Conservation (phyloP, 352 stramenopile genomes). For the Phytophthora lateralis region DNA sequence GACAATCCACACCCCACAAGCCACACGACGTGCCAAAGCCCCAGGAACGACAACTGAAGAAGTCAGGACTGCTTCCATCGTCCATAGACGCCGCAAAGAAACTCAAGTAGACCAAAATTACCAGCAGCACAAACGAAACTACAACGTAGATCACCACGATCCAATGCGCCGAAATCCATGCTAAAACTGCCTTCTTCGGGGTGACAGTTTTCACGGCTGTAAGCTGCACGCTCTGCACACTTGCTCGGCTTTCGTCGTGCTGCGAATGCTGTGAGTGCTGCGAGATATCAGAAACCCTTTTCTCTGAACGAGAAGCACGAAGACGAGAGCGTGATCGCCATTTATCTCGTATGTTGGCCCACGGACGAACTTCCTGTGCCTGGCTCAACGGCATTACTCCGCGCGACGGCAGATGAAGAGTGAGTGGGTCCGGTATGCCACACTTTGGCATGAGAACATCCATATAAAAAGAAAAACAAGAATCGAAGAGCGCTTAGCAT, state of each 20-base stretch:
- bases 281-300: conserved; percentile 14
- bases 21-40: conserved; percentile 67
- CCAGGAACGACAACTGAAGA: conserved; percentile 73
- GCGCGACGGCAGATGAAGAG: conserved; percentile 6
- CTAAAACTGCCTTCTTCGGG: conserved; percentile 11
- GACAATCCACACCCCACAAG: conserved; percentile 63
- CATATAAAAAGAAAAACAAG: conserved; percentile 26
- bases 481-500: conserved; percentile 1
- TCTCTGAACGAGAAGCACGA: conserved; percentile 15
- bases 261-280: conserved; percentile 7
- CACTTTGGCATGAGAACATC: no score
- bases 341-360: conserved; percentile 2
- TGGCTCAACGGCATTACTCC: conserved; percentile 4
- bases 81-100: conserved; percentile 77
- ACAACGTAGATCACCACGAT: conserved; percentile 52
- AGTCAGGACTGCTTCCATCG: conserved; percentile 49
- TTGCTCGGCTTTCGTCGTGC: conserved; percentile 8
- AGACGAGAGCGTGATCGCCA: conserved; percentile 8
- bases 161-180: conserved; percentile 37
- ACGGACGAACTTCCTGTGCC: conserved; percentile 15
- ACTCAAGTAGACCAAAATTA: conserved; percentile 76
- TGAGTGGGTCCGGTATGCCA: no score
- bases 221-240: conserved; percentile 3
- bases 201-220: neutral
- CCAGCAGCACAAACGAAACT: conserved; percentile 43